Conservation (phyloP, 2,329 filamentous ascomycete species). For the Colletotrichum sp. region DNA sequence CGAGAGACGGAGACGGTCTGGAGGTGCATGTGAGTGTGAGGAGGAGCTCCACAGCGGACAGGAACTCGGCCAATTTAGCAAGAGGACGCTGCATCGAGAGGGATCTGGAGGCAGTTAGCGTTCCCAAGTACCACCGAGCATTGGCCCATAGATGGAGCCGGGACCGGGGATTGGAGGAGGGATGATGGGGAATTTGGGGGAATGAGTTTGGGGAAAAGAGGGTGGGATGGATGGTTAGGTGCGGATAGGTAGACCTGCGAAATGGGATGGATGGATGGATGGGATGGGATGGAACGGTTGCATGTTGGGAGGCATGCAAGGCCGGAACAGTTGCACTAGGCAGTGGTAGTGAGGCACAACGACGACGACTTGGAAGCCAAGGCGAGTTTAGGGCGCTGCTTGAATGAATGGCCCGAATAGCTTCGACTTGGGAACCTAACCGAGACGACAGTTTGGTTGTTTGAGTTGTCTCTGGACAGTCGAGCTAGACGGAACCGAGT, state of each 20-base stretch:
- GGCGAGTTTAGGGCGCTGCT: not conserved
- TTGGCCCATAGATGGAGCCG: slow-evolving; percentile 27
- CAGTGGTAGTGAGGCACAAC: not conserved
- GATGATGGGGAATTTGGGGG: slow-evolving; percentile 18
- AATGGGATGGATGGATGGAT: slow-evolving; percentile 2
- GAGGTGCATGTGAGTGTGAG: slow-evolving; percentile 1
- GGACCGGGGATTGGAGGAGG: slow-evolving; percentile 16
- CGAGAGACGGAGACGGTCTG: not conserved
- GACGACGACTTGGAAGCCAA: too few relatives aligned
- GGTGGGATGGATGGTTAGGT: not conserved
- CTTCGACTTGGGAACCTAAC: not conserved
- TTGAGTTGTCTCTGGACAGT: not conserved
- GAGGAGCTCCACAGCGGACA: slow-evolving; percentile 8
- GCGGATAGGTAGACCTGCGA: too few relatives aligned
- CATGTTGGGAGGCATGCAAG: not conserved
- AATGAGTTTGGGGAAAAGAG: not conserved
- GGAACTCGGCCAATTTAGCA: slow-evolving; percentile 23
- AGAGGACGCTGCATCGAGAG: slow-evolving; percentile 13
- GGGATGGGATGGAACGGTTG: not conserved
- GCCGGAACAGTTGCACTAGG: not conserved
- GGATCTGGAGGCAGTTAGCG: slow-evolving; percentile 20
- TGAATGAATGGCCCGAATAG: not conserved
- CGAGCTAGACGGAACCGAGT: not conserved
- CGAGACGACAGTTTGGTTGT: not conserved
- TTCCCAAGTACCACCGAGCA: slow-evolving; percentile 30